Evolutionary conservation across 2,329 filamentous ascomycete genomes (phyloP).

Genomic region (Epichloe uncinata): DNA sequence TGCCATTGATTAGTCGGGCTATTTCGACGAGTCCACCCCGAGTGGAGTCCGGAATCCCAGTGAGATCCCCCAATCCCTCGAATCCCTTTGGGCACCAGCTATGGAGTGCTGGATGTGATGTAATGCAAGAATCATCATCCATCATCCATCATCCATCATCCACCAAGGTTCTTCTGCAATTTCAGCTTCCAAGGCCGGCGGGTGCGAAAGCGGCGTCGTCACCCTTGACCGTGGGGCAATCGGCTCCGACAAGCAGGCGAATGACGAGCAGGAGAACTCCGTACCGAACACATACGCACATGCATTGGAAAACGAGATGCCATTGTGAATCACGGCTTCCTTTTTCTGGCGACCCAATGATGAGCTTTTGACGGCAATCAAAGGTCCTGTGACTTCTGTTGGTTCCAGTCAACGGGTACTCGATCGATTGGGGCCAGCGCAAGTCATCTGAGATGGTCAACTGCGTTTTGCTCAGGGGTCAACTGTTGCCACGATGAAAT

Average conservation of each 20-base stretch:
- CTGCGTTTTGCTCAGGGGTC: too few species aligned
- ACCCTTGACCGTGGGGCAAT: constrained; percentile 4
- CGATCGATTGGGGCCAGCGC: too few species aligned
- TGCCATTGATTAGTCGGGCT: neutral
- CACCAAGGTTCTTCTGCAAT: neutral
- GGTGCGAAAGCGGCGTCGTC: constrained; percentile 1
- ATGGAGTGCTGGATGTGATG: neutral
- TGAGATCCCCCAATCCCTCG: neutral
- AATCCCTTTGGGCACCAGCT: neutral
- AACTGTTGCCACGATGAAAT: too few species aligned
- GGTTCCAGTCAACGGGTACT: too few species aligned
- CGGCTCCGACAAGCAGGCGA: constrained; percentile 3
- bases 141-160: neutral
- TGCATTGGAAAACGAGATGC: neutral
- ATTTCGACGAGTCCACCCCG: neutral
- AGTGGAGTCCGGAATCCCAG: neutral
- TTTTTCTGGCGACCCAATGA: too few species aligned
- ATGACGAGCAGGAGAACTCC: neutral
- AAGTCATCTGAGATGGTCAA: too few species aligned
- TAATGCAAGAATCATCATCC: neutral
- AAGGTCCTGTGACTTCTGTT: too few species aligned
- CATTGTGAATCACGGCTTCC: neutral
- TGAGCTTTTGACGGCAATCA: too few species aligned
- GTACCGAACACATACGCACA: neutral
- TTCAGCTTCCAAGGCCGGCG: neutral